phyloP scores from a whole-genome alignment of 371 early-diverging fungal genomes.

The Thermomucor indicae-seudaticae region DNA sequence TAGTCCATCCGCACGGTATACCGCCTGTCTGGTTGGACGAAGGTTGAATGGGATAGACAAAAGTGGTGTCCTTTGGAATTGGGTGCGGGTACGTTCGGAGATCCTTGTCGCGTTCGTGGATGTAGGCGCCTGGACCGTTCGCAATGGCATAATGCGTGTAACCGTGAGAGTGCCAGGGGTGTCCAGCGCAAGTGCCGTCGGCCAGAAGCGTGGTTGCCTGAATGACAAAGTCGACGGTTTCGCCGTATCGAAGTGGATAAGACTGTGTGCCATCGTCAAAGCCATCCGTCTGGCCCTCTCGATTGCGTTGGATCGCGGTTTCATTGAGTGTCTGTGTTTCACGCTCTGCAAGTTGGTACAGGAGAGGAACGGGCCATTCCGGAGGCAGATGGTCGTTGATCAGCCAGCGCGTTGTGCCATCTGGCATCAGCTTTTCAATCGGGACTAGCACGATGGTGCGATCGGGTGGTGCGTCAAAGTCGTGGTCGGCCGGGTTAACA shows the following conservation, averaged over 20 bases:
- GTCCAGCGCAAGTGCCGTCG: constrained; percentile 17
- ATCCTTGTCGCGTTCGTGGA: constrained; percentile 15
- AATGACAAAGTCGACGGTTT: constrained; percentile 34
- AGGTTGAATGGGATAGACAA: constrained; percentile 18
- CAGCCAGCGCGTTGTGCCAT: constrained; percentile 13
- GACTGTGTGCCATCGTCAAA: constrained; percentile 14
- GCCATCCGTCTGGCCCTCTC: constrained; percentile 8
- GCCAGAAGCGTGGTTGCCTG: constrained; percentile 13
- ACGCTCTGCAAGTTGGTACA: constrained; percentile 5
- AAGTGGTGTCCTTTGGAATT: constrained; percentile 23
- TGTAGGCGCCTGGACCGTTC: constrained; percentile 26
- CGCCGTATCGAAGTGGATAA: constrained; percentile 15
- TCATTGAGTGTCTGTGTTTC: constrained; percentile 5
- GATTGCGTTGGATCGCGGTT: constrained; percentile 8
- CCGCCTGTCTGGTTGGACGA: not conserved
- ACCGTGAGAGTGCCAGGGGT: constrained; percentile 47
- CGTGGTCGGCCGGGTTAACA: not conserved
- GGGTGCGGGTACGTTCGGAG: constrained; percentile 20
- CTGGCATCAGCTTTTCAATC: constrained; percentile 1
- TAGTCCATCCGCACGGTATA: constrained; percentile 35
- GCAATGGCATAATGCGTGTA: constrained; percentile 33
- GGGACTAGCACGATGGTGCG: constrained; percentile 14
- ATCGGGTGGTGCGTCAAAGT: constrained; percentile 8
- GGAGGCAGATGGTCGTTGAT: constrained; percentile 8
- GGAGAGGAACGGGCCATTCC: constrained; percentile 5